These are phyloP conservation scores for Hansenula lynferdii DNA, from an alignment of 1,139 yeast genomes.

Conservation along the genomic window DNA sequence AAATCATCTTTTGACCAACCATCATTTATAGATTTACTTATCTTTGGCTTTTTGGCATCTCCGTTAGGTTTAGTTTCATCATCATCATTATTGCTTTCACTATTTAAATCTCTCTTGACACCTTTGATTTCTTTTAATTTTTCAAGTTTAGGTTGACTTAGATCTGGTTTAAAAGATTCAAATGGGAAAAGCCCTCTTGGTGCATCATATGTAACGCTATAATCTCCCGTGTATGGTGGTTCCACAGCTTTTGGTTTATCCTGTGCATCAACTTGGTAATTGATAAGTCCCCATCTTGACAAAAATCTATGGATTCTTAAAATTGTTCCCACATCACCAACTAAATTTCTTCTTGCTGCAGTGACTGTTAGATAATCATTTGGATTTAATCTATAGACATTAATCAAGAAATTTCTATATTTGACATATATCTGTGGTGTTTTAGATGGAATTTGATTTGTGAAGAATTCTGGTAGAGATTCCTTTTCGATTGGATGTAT, in stretches of 20 bases:
- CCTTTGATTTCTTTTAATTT: conserved; percentile 49
- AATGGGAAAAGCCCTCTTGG: conserved; percentile 96
- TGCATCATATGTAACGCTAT: conserved; percentile 71
- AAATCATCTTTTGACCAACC: conserved; percentile 67
- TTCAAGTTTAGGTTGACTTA: conserved; percentile 46
- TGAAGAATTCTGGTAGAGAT: conserved; percentile 90
- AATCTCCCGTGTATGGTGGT: conserved; percentile 71
- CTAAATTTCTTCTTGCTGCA: conserved; percentile 89
- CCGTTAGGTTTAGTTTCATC: conserved; percentile 5
- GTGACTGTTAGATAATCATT: conserved; percentile 90
- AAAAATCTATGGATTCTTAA: conserved; percentile 87
- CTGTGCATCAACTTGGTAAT: conserved; percentile 82
- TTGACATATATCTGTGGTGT: conserved; percentile 84
- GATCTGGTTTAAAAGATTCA: conserved; percentile 65
- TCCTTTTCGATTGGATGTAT: conserved; percentile 62
- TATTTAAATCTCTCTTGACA: conserved; percentile 8
- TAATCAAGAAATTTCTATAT: conserved; percentile 91
- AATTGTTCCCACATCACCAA: conserved; percentile 94
- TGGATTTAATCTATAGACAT: conserved; percentile 89
- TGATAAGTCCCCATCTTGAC: conserved; percentile 94
- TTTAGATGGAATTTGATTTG: conserved; percentile 68
- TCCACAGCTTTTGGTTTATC: conserved; percentile 63
- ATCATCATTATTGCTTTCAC: conserved; percentile 11
- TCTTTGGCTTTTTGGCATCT: conserved; percentile 37
- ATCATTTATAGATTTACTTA: conserved; percentile 33